phyloP scores from a whole-genome alignment of 192 early-diverging fungal species.

The Entomortierella chlamydospora region DNA sequence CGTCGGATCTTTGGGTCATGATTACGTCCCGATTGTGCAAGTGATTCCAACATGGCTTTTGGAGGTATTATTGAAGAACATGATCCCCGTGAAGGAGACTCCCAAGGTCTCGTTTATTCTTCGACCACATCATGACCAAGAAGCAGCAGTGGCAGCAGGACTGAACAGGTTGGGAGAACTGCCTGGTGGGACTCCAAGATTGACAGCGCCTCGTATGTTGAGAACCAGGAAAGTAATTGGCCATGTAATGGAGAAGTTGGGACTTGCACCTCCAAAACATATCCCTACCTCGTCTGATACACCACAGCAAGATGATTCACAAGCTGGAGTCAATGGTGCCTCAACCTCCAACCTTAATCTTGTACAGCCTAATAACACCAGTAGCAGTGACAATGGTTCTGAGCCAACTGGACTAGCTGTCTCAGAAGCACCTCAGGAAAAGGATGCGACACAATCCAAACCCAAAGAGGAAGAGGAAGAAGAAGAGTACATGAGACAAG shows the following conservation, averaged over 20 bases:
- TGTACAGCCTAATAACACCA: too few relatives aligned
- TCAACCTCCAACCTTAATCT: too few relatives aligned
- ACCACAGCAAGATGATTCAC: not conserved
- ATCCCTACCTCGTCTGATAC: not conserved
- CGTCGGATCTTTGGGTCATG: constrained; percentile 61
- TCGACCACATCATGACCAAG: constrained; percentile 68
- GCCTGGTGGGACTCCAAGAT: constrained; percentile 67
- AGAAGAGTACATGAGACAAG: constrained; percentile 24
- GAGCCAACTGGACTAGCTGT: too few relatives aligned
- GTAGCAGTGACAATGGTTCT: too few relatives aligned
- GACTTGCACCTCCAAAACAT: constrained; percentile 51
- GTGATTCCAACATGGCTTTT: constrained; percentile 88
- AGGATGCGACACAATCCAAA: not conserved
- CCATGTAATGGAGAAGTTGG: constrained; percentile 87
- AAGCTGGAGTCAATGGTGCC: not conserved
- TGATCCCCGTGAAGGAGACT: constrained; percentile 76
- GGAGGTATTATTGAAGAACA: constrained; percentile 82
- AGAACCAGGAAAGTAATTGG: constrained; percentile 85
- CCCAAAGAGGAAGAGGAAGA: constrained; percentile 29
- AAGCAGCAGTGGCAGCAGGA: constrained; percentile 35
- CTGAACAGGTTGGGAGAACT: constrained; percentile 26
- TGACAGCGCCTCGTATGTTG: constrained; percentile 91
- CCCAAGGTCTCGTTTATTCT: constrained; percentile 89
- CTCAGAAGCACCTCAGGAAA: not conserved
- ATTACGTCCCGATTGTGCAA: constrained; percentile 68